A percentile compares a stretch with the other conserved stretches of the same genome.
Evolutionary conservation across 225 moss, liverwort and hornwort genomes (phyloP).

Genomic region (Straminergon stramineum): DNA sequence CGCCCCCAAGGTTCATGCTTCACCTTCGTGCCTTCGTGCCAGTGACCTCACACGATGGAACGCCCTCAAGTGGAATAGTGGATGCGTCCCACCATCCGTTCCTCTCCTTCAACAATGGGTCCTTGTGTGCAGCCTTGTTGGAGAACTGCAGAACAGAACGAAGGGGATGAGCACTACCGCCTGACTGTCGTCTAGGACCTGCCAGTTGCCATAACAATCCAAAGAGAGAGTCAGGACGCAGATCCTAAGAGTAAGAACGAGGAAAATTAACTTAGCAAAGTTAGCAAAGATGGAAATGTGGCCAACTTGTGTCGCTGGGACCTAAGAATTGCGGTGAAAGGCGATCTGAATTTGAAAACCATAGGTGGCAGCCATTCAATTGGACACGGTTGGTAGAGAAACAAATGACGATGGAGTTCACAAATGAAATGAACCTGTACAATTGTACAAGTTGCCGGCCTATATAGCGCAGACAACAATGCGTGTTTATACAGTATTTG

Average conservation of each 20-base stretch:
- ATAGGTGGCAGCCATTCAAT: not conserved
- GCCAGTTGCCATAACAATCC: not conserved
- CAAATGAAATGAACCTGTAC: not conserved
- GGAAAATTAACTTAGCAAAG: not conserved
- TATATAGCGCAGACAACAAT: not conserved
- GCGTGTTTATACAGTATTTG: not conserved
- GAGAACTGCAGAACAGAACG: not conserved
- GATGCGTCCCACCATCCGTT: not conserved
- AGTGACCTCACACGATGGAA: not conserved
- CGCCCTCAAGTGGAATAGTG: too few species aligned
- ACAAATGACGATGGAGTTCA: not conserved
- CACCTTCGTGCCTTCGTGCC: too few species aligned
- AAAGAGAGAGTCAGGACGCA: too few species aligned
- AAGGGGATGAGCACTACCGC: not conserved
- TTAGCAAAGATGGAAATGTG: not conserved
- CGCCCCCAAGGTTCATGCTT: too few species aligned
- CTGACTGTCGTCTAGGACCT: not conserved
- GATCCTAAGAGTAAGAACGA: not conserved
- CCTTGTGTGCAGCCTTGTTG: not conserved
- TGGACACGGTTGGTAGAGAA: not conserved
- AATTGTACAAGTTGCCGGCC: not conserved
- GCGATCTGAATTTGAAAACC: not conserved
- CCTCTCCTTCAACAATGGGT: not conserved
- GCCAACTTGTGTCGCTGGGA: not conserved
- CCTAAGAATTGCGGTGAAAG: not conserved